Conservation (phyloP, 2,329 filamentous ascomycete species). For the Parastagonospora nodorum region DNA sequence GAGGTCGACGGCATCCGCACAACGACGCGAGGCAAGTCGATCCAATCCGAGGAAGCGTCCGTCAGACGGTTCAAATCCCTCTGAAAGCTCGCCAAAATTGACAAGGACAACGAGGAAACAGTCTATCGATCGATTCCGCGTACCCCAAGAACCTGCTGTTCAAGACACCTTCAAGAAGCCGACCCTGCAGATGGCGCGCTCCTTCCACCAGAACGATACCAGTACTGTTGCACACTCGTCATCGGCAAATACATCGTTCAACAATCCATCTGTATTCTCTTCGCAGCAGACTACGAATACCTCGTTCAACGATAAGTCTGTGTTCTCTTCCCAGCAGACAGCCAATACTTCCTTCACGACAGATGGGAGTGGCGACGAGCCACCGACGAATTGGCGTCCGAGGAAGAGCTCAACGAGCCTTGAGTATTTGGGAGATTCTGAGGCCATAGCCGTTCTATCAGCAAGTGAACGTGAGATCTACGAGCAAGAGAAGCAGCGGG, state of each 20-base stretch:
- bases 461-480: constrained; percentile 8
- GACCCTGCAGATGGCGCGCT: constrained; percentile 22
- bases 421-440: constrained; percentile 23
- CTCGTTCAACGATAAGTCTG: constrained; percentile 27
- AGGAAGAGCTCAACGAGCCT: constrained; percentile 26
- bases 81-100: constrained; percentile 32
- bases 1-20: constrained; percentile 18
- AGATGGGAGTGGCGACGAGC: constrained; percentile 8
- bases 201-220: constrained; percentile 14
- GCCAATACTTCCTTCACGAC: constrained; percentile 34
- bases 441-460: constrained; percentile 8
- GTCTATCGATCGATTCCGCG: constrained; percentile 6
- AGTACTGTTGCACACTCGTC: constrained; percentile 7
- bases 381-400: constrained; percentile 9
- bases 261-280: constrained; percentile 20
- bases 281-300: constrained; percentile 32
- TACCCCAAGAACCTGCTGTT: background rate
- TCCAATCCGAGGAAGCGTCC: constrained; percentile 25
- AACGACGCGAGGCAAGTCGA: constrained; percentile 34
- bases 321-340: constrained; percentile 30
- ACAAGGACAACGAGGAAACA: constrained; percentile 33
- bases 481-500: constrained; percentile 1
- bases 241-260: constrained; percentile 31
- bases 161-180: constrained; percentile 28
- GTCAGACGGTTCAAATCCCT: constrained; percentile 21